Conservation (phyloP, 2,329 filamentous ascomycete genomes). For the Exophiala xenobiotica region DNA sequence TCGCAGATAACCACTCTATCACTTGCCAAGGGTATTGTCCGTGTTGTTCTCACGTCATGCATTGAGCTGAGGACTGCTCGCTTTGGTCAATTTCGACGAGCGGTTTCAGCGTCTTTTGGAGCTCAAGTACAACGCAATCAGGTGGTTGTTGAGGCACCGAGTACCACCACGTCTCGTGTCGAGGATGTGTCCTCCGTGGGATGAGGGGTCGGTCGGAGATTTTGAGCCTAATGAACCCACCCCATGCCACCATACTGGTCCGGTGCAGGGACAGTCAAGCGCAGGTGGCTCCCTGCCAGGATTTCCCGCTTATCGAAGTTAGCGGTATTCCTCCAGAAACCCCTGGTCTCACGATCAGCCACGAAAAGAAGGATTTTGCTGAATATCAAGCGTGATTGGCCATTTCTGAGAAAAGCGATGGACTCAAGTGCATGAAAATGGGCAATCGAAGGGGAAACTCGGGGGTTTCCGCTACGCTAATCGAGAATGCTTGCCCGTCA, state of each 20-base stretch:
- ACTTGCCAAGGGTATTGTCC: too few species aligned
- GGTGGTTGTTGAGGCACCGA: constrained; percentile 13
- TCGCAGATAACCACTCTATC: too few species aligned
- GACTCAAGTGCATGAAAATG: constrained; percentile 6
- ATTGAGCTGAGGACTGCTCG: too few species aligned
- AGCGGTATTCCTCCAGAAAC: not conserved
- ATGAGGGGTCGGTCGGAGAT: not conserved
- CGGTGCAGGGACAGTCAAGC: not conserved
- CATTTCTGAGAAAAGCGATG: constrained; percentile 1
- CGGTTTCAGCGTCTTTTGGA: too few species aligned
- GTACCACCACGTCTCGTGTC: not conserved
- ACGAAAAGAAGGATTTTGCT: constrained; percentile 3
- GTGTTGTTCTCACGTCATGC: too few species aligned
- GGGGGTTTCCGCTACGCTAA: constrained; percentile 8
- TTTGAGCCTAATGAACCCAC: constrained; percentile 11
- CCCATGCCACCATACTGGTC: too few species aligned
- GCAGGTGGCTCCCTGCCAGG: not conserved
- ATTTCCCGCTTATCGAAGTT: not conserved
- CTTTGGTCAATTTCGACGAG: too few species aligned
- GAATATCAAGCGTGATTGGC: constrained; percentile 11
- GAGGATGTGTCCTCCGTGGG: not conserved
- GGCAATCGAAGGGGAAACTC: constrained; percentile 12
- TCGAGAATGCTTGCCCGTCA: constrained; percentile 2
- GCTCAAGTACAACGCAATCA: too few species aligned
- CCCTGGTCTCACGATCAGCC: constrained; percentile 17